A percentile compares a stretch with the other conserved stretches of the same genome.
Evolutionary conservation across 768 basidiomycete species (phyloP).

Genomic region (Sporobolomyces roseus): DNA sequence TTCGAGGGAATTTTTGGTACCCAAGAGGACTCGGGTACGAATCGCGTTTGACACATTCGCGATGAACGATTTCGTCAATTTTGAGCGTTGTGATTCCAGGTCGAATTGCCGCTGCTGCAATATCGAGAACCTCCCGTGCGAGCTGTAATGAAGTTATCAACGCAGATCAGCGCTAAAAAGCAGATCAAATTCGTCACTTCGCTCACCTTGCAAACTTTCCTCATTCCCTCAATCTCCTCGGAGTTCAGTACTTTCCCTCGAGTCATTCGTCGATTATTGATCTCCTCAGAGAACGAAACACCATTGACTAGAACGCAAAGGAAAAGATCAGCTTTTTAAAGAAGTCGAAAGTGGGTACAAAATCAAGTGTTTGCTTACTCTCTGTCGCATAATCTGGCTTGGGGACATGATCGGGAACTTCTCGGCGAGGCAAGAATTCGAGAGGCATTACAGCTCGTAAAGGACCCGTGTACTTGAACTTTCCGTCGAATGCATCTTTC

Average conservation of each 20-base stretch:
- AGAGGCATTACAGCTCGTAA: conserved; percentile 49
- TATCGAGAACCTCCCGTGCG: conserved; percentile 84
- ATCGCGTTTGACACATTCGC: conserved; percentile 80
- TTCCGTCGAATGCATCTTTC: conserved; percentile 26
- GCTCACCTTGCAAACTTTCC: conserved; percentile 73
- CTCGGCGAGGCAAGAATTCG: conserved; percentile 67
- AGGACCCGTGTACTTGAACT: conserved; percentile 47
- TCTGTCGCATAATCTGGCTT: conserved; percentile 81
- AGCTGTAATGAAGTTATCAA: too few species aligned
- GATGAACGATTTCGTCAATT: conserved; percentile 87
- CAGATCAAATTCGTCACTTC: neutral
- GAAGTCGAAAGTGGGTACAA: conserved; percentile 29
- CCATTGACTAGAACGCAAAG: conserved; percentile 26
- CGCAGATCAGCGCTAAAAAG: neutral
- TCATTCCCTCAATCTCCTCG: conserved; percentile 86
- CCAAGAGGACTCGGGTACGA: conserved; percentile 92
- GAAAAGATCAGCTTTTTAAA: conserved; percentile 23
- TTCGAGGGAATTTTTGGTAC: conserved; percentile 88
- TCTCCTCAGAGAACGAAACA: conserved; percentile 35
- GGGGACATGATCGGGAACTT: conserved; percentile 75
- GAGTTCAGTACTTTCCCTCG: conserved; percentile 56
- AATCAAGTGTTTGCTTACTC: conserved; percentile 52
- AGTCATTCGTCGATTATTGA: conserved; percentile 51
- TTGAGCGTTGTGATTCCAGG: conserved; percentile 97
- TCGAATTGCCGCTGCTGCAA: conserved; percentile 74